Percentiles rank a stretch among this genome's conserved stretches.
phyloP scores from a whole-genome alignment of 805 yeast genomes.

The Spencermartinsiella europaea region DNA sequence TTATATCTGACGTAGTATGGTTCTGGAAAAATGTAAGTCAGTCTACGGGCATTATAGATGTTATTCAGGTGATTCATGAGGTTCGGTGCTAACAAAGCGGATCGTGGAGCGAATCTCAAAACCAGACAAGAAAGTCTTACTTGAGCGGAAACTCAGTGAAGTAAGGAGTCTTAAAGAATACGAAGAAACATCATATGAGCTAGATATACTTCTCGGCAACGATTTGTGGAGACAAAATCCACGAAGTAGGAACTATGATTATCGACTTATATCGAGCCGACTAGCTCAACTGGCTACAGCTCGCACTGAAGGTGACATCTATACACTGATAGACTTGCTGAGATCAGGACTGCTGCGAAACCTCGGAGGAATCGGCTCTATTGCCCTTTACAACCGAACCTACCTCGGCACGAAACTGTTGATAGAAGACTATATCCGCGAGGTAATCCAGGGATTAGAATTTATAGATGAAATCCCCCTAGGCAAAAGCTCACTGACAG shows the following conservation, averaged over 20 bases:
- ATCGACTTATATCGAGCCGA: constrained; percentile 71
- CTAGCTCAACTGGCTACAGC: constrained; percentile 58
- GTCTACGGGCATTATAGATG: too few species aligned
- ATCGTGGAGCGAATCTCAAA: constrained; percentile 12
- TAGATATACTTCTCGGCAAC: constrained; percentile 38
- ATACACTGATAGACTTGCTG: constrained; percentile 56
- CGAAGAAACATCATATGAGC: constrained; percentile 43
- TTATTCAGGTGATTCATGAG: too few species aligned
- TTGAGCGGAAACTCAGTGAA: constrained; percentile 24
- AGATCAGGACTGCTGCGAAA: constrained; percentile 83
- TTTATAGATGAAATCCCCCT: constrained; percentile 44
- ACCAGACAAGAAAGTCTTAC: constrained; percentile 24
- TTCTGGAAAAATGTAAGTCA: constrained; percentile 25
- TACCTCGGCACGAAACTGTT: constrained; percentile 83
- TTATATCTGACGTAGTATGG: constrained; percentile 19
- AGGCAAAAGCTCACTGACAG: constrained; percentile 3
- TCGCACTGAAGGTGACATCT: constrained; percentile 52
- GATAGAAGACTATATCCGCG: constrained; percentile 81
- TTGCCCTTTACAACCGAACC: constrained; percentile 71
- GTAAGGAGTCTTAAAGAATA: constrained; percentile 66
- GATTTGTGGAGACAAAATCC: constrained; percentile 67
- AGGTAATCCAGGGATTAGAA: constrained; percentile 63
- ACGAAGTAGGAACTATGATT: constrained; percentile 76
- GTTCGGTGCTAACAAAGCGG: constrained; percentile 2
- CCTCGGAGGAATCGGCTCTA: constrained; percentile 84